Evolutionary conservation across 352 stramenopile species (phyloP).

Genomic region (Phytophthora cajani): DNA sequence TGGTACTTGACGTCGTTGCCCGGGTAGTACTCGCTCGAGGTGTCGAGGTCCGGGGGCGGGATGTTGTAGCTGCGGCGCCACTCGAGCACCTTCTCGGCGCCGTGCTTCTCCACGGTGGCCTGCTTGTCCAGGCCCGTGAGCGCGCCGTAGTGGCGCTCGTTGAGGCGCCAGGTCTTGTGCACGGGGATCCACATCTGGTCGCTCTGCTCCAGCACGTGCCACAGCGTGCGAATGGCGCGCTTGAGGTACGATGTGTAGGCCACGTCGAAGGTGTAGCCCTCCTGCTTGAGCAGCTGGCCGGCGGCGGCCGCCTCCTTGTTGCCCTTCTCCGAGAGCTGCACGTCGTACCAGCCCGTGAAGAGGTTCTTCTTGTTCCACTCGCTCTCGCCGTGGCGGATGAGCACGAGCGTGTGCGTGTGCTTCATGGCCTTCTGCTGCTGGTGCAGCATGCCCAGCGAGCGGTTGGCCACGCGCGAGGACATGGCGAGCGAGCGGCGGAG

Average conservation of each 20-base stretch:
- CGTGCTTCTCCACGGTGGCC: slow-evolving; percentile 90
- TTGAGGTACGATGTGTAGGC: slow-evolving; percentile 96
- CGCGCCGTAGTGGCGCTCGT: slow-evolving; percentile 91
- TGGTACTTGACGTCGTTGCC: slow-evolving; percentile 93
- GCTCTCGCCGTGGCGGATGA: slow-evolving; percentile 94
- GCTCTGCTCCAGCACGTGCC: slow-evolving; percentile 94
- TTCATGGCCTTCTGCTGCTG: slow-evolving; percentile 71
- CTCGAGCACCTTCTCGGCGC: slow-evolving; percentile 93
- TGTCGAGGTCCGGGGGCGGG: slow-evolving; percentile 94
- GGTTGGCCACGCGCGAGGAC: slow-evolving; percentile 38
- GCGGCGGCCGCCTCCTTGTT: slow-evolving; percentile 92
- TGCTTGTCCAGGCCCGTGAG: slow-evolving; percentile 93
- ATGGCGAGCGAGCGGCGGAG: slow-evolving; percentile 60
- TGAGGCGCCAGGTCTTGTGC: slow-evolving; percentile 94
- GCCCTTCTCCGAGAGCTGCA: slow-evolving; percentile 90
- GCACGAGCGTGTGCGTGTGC: slow-evolving; percentile 90
- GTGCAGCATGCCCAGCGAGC: slow-evolving; percentile 45
- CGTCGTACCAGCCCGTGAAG: slow-evolving; percentile 96
- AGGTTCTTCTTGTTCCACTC: slow-evolving; percentile 96
- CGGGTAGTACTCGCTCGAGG: slow-evolving; percentile 91
- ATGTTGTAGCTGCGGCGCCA: slow-evolving; percentile 99
- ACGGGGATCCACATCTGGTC: slow-evolving; percentile 96
- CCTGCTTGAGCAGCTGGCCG: slow-evolving; percentile 89
- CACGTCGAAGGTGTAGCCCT: slow-evolving; percentile 95
- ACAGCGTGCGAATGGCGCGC: slow-evolving; percentile 94